Base-by-base conservation (phyloP, 2,329 filamentous ascomycete genomes). In the Didymella arachidicola region DNA sequence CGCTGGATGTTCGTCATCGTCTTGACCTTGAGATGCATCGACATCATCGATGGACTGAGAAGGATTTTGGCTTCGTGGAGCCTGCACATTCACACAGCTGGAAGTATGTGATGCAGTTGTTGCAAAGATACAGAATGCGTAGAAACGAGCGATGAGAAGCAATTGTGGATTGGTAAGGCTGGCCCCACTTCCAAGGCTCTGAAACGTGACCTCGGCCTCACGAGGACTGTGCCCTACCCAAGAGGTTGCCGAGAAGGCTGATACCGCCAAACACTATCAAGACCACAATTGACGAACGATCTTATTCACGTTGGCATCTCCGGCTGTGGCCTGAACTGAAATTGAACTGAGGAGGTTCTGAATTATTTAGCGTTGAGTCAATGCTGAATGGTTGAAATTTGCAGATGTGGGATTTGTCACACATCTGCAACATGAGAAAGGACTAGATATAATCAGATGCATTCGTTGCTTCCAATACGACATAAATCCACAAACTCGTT, bases 391-490 rank as follows among this genome's bases (percentile, higher is more conserved):
- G 8, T 30, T 30, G 3, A 30, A 30, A 8, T 12, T 11, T 4
- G 8, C 29, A 30, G 29, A 30, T 30, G 29, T 11, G 10, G 10
- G 10, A 11, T 6, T 14, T 16, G 4, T 32, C 12, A 4, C 16
- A 5, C 3, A 14, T 14, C 12, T n/a, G 32, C 32, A 8, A n/a
- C 5, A 16, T 16, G 11, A 36, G 16, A 32, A 19, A n/a, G 5
- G 12, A 38, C 18, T 10, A 14, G 16, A 26, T 5, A 30, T 16
- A 12, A 11, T 29, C 22, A 14, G 5, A 26, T 38, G 43, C 29
- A 55, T 43, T 43, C 29, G 7, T 38, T 34, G 45, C 52, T 55
- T 43, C n/a, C 7, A 18, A 43, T 49, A 44, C 36, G 36, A 2
- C 1, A 46, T 45, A 16, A 38, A 38, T 30, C 22, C 27, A 55